Evolutionary conservation across 2,329 filamentous ascomycete genomes (phyloP).

Genomic region (Aspergillus costaricaensis): DNA sequence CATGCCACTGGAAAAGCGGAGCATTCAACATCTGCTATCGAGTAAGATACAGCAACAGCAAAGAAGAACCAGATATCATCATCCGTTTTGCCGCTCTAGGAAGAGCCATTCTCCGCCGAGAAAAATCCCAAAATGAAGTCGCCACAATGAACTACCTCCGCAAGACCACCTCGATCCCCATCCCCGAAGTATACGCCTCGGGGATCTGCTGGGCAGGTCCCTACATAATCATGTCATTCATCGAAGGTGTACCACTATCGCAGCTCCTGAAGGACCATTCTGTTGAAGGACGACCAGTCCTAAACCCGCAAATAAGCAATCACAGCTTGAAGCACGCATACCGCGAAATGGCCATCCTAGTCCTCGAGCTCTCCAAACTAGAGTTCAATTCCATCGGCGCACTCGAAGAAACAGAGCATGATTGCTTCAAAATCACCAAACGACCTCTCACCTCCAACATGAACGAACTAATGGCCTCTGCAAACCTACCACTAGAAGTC

Average conservation of each 20-base stretch:
- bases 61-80: background rate
- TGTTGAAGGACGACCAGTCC: background rate
- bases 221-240: conserved; percentile 2
- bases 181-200: conserved; percentile 7
- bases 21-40: background rate
- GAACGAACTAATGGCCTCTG: background rate
- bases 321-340: background rate
- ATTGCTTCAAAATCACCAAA: background rate
- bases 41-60: background rate
- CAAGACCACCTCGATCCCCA: background rate
- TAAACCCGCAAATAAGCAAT: background rate
- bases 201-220: conserved; percentile 9
- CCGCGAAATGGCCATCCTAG: background rate
- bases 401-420: background rate
- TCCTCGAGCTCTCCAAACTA: background rate
- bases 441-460: background rate
- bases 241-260: background rate
- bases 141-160: conserved; percentile 3
- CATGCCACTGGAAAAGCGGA: background rate
- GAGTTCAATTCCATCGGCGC: background rate
- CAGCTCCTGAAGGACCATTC: background rate
- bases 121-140: background rate
- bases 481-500: background rate
- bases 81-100: background rate
- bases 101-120: background rate